Base-by-base conservation (phyloP, 305 asterid genomes). In the Petunia hybrid region DNA sequence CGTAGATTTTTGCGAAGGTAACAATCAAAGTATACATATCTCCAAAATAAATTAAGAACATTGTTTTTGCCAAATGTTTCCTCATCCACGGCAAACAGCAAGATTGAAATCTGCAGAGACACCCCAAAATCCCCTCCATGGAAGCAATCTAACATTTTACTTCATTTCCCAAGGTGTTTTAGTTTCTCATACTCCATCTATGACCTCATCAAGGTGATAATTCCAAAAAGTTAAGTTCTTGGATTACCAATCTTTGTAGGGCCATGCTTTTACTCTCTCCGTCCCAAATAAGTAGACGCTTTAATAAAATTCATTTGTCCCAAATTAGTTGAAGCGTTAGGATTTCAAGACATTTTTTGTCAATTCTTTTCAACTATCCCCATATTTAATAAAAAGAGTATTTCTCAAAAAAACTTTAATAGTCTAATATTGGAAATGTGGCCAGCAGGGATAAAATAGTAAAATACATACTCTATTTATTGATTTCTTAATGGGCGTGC, bases 41-140 rank as follows among this genome's bases (percentile, higher is more conserved):
- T 22, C 39, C 40, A 76, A 76, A 57, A n/a, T 39, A 38, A 13
- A 12, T 16, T 39, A 13, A 14, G 57, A 40, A 40, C 51, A 76
- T 60, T 76, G 5, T n/a, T 76, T 61, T 59, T 76, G 41, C 81
- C 39, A 77, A 38, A 62, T 86, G 91, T 85, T 86, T 88, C 88
- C 88, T 84, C 79, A 81, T 86, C 84, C 71, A 71, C 88, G 79
- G 84, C 91, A 86, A 64, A 79, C 51, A 5, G 65, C 51, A 5
- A 71, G 43, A 71, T 46, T 31, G 61, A 45, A 71, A 48, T 71
- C 62, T 71, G 43, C 45, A 59, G 16, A 76, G 66, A 41, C 41
- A 77, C 70, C 55, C n/a, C 61, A 43, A 51, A 48, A 71, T 46
- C 35, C 77, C 77, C 77, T 43, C 13, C 75, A 68, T 73, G 80